Base-by-base conservation (phyloP, 306 rosid species). In the Cotoneaster glaucophyllus region DNA sequence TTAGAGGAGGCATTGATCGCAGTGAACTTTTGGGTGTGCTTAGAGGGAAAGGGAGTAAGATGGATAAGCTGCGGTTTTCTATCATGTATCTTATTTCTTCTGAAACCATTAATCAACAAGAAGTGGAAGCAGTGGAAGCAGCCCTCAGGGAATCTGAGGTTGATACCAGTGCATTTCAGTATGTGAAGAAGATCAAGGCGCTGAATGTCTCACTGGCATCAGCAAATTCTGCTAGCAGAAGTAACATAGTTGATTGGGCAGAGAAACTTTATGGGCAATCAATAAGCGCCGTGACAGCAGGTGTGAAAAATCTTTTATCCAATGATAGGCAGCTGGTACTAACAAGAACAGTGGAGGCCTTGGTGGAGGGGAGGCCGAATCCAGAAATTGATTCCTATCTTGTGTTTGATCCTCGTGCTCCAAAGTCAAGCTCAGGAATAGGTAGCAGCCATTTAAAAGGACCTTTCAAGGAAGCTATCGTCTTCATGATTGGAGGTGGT, bases 231-330 rank as follows among this genome's bases (percentile, higher is more conserved):
- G 97, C 97, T 71, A 85, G 89, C 88, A 80, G 90, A 83, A 91
- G 96, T 80, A 90, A 95, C 88, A 95, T 95, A 54, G 99, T 95
- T 18, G 95, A 95, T 78, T 95, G 99, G 99, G 99, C 99, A 5
- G 99, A 95, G 84, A 95, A 90, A 78, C 88, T 95, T 50, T 95
- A 95, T 64, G 97, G 98, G 45, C 98, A 93, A 78, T 93, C 98
- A 54, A 88, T 93, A 61, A 88, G 97, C 41, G 97, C 91, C 4
- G 97, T 95, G 85, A 92, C 99, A 19, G 99, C 99, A 39, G 99
- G 99, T 77, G 93, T 95, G 73, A 95, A 92, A 80, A 95, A 92
- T 82, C 88, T 95, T 31, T 81, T 95, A 67, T 95, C 99, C 31
- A 90, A 80, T 61, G 97, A 95, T 77, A 84, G 97, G 83, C 99